Conservation (phyloP, 1,284 basidiomycete species). For the Papiliotrema flavescens region DNA sequence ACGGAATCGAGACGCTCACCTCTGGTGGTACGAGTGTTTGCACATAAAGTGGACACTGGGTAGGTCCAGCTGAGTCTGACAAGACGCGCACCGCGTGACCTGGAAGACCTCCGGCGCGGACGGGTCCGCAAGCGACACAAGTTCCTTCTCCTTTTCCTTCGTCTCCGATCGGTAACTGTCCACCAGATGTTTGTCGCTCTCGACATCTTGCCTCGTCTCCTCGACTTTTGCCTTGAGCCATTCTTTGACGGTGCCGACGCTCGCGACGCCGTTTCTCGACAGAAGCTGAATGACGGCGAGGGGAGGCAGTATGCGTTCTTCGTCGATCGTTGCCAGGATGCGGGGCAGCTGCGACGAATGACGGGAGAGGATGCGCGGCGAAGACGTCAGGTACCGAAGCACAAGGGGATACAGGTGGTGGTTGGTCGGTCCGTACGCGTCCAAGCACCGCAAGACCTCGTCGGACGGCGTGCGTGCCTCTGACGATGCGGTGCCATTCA, state of each 20-base stretch:
- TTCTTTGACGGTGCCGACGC: slow-evolving; percentile 82
- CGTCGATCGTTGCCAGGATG: slow-evolving; percentile 73
- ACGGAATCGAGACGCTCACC: slow-evolving; percentile 51
- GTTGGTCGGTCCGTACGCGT: slow-evolving; percentile 66
- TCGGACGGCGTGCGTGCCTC: slow-evolving; percentile 51
- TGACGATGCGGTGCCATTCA: background rate
- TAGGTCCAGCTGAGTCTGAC: slow-evolving; percentile 81
- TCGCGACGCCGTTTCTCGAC: slow-evolving; percentile 78
- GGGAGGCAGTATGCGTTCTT: slow-evolving; percentile 76
- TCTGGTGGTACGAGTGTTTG: slow-evolving; percentile 92
- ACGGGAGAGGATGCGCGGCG: slow-evolving; percentile 61
- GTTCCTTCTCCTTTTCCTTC: slow-evolving; percentile 71
- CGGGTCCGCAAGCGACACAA: slow-evolving; percentile 72
- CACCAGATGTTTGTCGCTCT: slow-evolving; percentile 86
- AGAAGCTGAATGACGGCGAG: slow-evolving; percentile 83
- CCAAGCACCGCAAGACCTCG: slow-evolving; percentile 69
- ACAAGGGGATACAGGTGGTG: slow-evolving; percentile 82
- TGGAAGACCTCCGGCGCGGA: slow-evolving; percentile 83
- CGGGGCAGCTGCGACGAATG: slow-evolving; percentile 68
- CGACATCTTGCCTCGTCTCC: slow-evolving; percentile 69
- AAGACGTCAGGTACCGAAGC: slow-evolving; percentile 83
- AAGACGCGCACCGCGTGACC: slow-evolving; percentile 83
- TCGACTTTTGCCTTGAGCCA: slow-evolving; percentile 79
- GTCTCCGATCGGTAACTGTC: slow-evolving; percentile 84
- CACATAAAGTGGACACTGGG: slow-evolving; percentile 98